These are phyloP conservation scores for Euryodendron excelsum DNA, from an alignment of 148 eudicot genomes.

Conservation along the genomic window DNA sequence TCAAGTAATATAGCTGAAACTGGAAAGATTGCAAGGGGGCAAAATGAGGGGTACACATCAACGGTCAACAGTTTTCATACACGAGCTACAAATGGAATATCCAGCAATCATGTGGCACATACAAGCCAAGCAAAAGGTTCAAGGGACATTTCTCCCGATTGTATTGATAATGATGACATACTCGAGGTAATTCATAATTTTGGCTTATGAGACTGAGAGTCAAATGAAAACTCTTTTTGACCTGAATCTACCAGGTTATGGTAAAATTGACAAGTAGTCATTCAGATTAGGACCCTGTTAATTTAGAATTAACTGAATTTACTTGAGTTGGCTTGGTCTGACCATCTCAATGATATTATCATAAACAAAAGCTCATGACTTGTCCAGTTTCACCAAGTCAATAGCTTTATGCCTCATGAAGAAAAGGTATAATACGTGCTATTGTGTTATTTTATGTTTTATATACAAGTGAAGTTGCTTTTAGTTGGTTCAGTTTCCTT, in stretches of 20 bases:
- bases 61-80: slow-evolving; percentile 25
- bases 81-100: slow-evolving; percentile 26
- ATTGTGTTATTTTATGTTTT: too few species aligned
- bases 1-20: slow-evolving; percentile 29
- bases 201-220: neutral
- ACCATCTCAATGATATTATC: neutral
- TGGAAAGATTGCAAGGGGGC: slow-evolving; percentile 27
- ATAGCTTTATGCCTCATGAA: too few species aligned
- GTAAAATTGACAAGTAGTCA: neutral
- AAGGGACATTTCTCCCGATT: slow-evolving; percentile 28
- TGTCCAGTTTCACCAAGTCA: neutral
- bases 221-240: neutral
- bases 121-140: slow-evolving; percentile 34
- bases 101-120: slow-evolving; percentile 27
- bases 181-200: slow-evolving; percentile 58
- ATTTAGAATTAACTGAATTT: neutral
- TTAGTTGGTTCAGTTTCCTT: too few species aligned
- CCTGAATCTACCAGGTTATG: neutral
- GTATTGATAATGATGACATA: slow-evolving; percentile 70
- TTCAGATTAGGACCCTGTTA: neutral
- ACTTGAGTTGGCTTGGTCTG: neutral
- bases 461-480: too few species aligned
- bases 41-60: slow-evolving; percentile 27
- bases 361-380: neutral
- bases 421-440: too few species aligned